A percentile compares a stretch with the other conserved stretches of the same genome.
phyloP scores from a whole-genome alignment of 164 flowering plant genomes.

The Magnolia changhungtana region DNA sequence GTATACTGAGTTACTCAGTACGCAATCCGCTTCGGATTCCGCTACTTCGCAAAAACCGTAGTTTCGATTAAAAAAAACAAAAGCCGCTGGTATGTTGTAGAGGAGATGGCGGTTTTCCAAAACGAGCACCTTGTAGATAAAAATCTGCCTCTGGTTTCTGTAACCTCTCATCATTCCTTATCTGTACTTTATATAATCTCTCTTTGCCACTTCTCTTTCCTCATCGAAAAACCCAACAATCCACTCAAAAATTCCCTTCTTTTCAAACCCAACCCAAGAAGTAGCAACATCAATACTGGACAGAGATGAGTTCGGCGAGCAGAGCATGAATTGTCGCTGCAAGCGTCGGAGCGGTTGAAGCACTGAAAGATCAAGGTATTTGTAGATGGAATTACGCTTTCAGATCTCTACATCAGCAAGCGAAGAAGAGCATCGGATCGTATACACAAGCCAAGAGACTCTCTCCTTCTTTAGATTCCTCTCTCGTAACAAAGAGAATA shows the following conservation, averaged over 20 bases:
- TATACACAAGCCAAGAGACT: conserved; percentile 14
- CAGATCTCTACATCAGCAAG: conserved; percentile 14
- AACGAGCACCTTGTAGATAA: background rate
- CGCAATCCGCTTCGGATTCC: too few species aligned
- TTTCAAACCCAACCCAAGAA: background rate
- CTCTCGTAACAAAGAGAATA: background rate
- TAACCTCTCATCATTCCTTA: background rate
- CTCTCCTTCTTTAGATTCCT: conserved; percentile 1
- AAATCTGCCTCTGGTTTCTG: background rate
- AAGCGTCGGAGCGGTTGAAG: conserved; percentile 22
- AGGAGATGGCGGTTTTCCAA: background rate
- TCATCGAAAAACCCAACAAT: background rate
- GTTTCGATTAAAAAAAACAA: too few species aligned
- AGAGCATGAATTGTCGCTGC: conserved; percentile 25
- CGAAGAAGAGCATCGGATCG: conserved; percentile 10
- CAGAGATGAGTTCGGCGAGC: conserved; percentile 15
- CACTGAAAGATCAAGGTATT: conserved; percentile 24
- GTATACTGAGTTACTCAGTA: too few species aligned
- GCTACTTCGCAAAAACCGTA: too few species aligned
- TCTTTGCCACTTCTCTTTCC: background rate
- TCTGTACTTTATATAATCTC: background rate
- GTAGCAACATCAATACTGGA: too few species aligned
- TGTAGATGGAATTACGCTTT: conserved; percentile 23
- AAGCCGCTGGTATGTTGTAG: background rate
- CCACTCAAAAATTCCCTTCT: too few species aligned